Conservation (phyloP, 306 rosid species). For the Cyclanthera cordifolia region DNA sequence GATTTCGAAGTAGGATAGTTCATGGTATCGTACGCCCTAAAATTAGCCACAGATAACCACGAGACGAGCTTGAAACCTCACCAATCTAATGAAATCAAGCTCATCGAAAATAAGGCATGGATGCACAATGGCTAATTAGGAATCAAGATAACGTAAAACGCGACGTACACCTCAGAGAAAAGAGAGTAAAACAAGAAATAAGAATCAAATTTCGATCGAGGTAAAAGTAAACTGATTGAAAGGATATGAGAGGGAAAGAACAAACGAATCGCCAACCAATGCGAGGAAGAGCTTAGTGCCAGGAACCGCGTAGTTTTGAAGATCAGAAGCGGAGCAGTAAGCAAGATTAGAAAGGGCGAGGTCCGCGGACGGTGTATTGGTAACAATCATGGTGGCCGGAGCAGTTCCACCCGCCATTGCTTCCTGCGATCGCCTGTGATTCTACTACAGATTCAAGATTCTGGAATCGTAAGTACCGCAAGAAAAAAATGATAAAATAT, state of each 20-base stretch:
- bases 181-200: not conserved
- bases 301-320: slow-evolving; percentile 52
- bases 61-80: too few species aligned
- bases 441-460: too few species aligned
- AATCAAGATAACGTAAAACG: not conserved
- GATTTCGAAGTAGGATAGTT: not conserved
- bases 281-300: slow-evolving; percentile 43
- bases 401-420: slow-evolving; percentile 44
- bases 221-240: not conserved
- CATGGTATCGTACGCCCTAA: not conserved
- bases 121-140: not conserved
- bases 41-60: too few species aligned
- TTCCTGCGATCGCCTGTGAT: not conserved
- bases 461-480: too few species aligned
- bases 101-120: not conserved
- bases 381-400: slow-evolving; percentile 44
- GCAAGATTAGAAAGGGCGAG: slow-evolving; percentile 65
- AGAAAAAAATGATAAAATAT: too few species aligned
- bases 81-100: too few species aligned
- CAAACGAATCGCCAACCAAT: slow-evolving; percentile 45
- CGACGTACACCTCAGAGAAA: not conserved
- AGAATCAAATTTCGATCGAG: not conserved
- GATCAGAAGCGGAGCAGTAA: slow-evolving; percentile 62
- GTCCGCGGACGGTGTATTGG: slow-evolving; percentile 53
- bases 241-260: slow-evolving; percentile 80